These are phyloP conservation scores for Apophysomyces elegans DNA, from an alignment of 371 early-diverging fungal genomes.

Conservation along the genomic window DNA sequence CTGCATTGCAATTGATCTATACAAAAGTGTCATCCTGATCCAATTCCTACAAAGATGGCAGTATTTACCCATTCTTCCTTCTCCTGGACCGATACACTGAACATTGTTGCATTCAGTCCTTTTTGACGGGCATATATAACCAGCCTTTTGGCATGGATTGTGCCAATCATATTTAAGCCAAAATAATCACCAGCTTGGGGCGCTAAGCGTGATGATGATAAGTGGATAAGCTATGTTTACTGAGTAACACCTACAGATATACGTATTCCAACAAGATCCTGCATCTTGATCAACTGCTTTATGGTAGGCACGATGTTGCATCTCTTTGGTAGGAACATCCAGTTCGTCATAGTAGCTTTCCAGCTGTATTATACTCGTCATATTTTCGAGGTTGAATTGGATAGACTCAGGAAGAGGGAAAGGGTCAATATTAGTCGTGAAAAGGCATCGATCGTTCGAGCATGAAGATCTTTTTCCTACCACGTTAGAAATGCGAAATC, in stretches of 20 bases:
- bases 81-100: neutral
- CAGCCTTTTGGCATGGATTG: conserved; percentile 38
- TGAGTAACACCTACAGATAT: conserved; percentile 28
- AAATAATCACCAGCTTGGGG: conserved; percentile 48
- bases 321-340: conserved; percentile 33
- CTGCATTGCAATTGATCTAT: neutral
- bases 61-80: neutral
- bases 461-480: conserved; percentile 49
- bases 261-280: conserved; percentile 62
- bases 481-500: neutral
- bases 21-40: neutral
- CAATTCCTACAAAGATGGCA: neutral
- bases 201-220: conserved; percentile 15
- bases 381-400: conserved; percentile 30
- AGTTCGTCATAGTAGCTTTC: conserved; percentile 35
- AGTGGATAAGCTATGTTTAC: neutral
- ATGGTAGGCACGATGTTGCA: conserved; percentile 51
- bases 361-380: conserved; percentile 46
- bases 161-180: conserved; percentile 54
- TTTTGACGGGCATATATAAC: conserved; percentile 21
- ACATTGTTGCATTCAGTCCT: neutral
- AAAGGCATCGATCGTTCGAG: conserved; percentile 64
- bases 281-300: conserved; percentile 61
- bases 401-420: conserved; percentile 36
- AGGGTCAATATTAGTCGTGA: conserved; percentile 56